Evolutionary conservation across 1,284 basidiomycete genomes (phyloP).

Genomic region (Leccinum huronense): DNA sequence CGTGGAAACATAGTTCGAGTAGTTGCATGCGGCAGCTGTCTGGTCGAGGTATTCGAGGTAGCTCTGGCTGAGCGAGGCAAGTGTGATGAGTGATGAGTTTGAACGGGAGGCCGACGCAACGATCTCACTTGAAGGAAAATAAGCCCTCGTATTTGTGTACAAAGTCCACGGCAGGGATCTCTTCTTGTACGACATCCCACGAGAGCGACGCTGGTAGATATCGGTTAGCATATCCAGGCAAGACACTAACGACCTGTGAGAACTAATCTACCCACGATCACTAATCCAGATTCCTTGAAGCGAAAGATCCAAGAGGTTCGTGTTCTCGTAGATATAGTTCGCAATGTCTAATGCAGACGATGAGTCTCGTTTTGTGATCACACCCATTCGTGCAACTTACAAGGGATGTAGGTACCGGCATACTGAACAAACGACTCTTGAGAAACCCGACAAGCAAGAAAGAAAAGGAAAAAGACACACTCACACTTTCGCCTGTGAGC

Average conservation of each 20-base stretch:
- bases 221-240: slow-evolving; percentile 28
- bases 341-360: slow-evolving; percentile 56
- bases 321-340: slow-evolving; percentile 65
- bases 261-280: slow-evolving; percentile 51
- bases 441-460: background rate
- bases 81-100: background rate
- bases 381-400: slow-evolving; percentile 23
- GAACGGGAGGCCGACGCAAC: background rate
- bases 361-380: background rate
- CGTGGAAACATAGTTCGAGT: slow-evolving; percentile 59
- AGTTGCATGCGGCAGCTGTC: slow-evolving; percentile 56
- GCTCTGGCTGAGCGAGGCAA: slow-evolving; percentile 49
- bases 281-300: slow-evolving; percentile 71
- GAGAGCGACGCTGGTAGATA: slow-evolving; percentile 2
- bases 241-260: background rate
- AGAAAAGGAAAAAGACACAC: background rate
- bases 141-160: slow-evolving; percentile 52
- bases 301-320: slow-evolving; percentile 49
- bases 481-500: slow-evolving; percentile 68
- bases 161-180: background rate
- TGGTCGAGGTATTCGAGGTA: slow-evolving; percentile 60
- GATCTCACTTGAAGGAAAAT: slow-evolving; percentile 63
- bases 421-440: slow-evolving; percentile 40
- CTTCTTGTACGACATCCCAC: background rate
- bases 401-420: slow-evolving; percentile 61